These are phyloP conservation scores for Naegleria gruberi DNA, from an alignment of 208 protist genomes.

Conservation along the genomic window DNA sequence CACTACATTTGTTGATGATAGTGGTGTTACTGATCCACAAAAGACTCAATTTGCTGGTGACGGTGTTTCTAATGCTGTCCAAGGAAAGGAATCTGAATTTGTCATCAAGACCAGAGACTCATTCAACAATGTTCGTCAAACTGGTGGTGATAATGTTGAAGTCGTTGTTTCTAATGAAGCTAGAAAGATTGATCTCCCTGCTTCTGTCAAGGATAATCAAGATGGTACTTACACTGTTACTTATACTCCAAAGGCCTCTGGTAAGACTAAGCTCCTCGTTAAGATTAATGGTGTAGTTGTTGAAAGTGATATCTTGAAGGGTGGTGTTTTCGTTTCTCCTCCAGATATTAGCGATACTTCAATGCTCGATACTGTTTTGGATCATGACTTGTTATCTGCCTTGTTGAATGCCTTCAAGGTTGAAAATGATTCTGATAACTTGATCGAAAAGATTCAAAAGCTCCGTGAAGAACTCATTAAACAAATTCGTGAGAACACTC, in stretches of 20 bases:
- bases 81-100: not conserved
- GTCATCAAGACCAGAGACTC: not conserved
- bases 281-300: not conserved
- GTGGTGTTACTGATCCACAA: not conserved
- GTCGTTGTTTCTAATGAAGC: not conserved
- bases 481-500: slow-evolving; percentile 48
- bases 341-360: not conserved
- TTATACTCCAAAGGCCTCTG: not conserved
- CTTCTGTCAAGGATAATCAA: not conserved
- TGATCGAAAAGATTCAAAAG: slow-evolving; percentile 41
- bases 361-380: not conserved
- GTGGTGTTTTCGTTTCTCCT: not conserved
- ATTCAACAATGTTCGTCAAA: not conserved
- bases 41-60: not conserved
- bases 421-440: not conserved
- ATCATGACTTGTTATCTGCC: slow-evolving; percentile 11
- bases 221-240: slow-evolving; percentile 15
- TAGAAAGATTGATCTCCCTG: not conserved
- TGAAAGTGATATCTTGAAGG: not conserved
- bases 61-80: not conserved
- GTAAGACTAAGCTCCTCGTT: not conserved
- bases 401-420: not conserved
- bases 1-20: not conserved
- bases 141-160: slow-evolving; percentile 12
- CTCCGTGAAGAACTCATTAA: slow-evolving; percentile 47